These are phyloP conservation scores for Knoxdaviesia capensis DNA, from an alignment of 2,329 filamentous ascomycete genomes.

Conservation along the genomic window DNA sequence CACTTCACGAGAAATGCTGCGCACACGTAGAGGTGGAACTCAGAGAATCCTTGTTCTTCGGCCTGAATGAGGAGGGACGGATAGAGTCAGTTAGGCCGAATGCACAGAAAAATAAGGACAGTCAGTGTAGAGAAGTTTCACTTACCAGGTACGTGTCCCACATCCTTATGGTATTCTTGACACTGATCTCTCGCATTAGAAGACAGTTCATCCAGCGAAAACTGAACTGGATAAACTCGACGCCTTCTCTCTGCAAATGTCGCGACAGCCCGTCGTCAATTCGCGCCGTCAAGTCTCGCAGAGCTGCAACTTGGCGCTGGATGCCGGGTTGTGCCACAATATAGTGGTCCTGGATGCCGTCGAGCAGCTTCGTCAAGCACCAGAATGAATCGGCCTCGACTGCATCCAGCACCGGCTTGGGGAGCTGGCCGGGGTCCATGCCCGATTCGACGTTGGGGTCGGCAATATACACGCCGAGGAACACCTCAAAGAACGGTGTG, in stretches of 20 bases:
- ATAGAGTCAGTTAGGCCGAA: not conserved
- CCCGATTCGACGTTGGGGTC: conserved; percentile 79
- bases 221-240: conserved; percentile 98
- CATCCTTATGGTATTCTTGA: conserved; percentile 94
- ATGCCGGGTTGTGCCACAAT: conserved; percentile 96
- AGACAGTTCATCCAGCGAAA: conserved; percentile 99
- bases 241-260: conserved; percentile 74
- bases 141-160: conserved; percentile 97
- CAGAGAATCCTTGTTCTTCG: conserved; percentile 94
- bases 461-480: conserved; percentile 86
- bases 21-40: conserved; percentile 96
- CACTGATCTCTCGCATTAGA: conserved; percentile 91
- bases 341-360: conserved; percentile 97
- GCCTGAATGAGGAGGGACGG: conserved; percentile 34
- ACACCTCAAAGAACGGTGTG: conserved; percentile 96
- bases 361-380: conserved; percentile 94
- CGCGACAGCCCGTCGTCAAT: conserved; percentile 73
- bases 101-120: conserved; percentile 5
- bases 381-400: conserved; percentile 97
- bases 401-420: conserved; percentile 76
- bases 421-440: conserved; percentile 92
- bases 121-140: conserved; percentile 4
- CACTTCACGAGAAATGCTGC: conserved; percentile 96
- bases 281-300: conserved; percentile 75
- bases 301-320: conserved; percentile 72